Conservation (phyloP, 768 basidiomycete genomes). For the Coprinopsis cinerea region DNA sequence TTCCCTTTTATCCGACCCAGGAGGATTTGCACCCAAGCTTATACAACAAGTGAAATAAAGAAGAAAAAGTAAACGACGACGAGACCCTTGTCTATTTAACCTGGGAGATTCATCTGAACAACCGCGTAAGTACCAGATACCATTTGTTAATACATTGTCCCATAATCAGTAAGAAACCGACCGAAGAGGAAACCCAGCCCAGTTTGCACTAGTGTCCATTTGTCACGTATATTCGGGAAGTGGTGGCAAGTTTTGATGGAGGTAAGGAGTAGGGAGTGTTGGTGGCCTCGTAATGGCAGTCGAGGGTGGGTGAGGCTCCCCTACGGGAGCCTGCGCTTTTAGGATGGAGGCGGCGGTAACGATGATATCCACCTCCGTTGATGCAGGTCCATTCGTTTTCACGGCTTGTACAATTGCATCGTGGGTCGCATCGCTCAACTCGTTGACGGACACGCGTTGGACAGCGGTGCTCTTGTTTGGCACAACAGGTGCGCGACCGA, state of each 20-base stretch:
- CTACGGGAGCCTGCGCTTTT: slow-evolving; percentile 32
- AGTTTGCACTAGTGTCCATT: not conserved
- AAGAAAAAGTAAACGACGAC: not conserved
- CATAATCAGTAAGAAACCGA: slow-evolving; percentile 6
- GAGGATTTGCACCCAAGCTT: not conserved
- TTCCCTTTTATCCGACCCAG: not conserved
- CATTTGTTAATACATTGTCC: slow-evolving; percentile 17
- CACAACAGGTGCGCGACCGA: slow-evolving; percentile 30
- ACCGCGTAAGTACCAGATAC: not conserved
- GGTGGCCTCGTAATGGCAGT: slow-evolving; percentile 11
- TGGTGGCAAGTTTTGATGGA: slow-evolving; percentile 29
- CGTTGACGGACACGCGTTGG: slow-evolving; percentile 45
- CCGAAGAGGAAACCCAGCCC: slow-evolving; percentile 11
- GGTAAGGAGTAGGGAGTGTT: slow-evolving; percentile 13
- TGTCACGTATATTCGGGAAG: slow-evolving; percentile 38
- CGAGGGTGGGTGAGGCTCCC: slow-evolving; percentile 20
- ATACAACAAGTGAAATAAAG: slow-evolving; percentile 7
- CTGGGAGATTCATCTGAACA: not conserved
- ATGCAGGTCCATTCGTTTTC: slow-evolving; percentile 63
- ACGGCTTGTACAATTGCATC: slow-evolving; percentile 79
- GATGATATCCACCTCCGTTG: slow-evolving; percentile 77
- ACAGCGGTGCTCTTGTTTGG: slow-evolving; percentile 37
- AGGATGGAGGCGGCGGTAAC: slow-evolving; percentile 58
- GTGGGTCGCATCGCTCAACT: slow-evolving; percentile 48
- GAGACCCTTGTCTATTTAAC: not conserved